These are phyloP conservation scores for Skeletonema marinoi DNA, from an alignment of 108 stramenopile genomes.

Conservation along the genomic window DNA sequence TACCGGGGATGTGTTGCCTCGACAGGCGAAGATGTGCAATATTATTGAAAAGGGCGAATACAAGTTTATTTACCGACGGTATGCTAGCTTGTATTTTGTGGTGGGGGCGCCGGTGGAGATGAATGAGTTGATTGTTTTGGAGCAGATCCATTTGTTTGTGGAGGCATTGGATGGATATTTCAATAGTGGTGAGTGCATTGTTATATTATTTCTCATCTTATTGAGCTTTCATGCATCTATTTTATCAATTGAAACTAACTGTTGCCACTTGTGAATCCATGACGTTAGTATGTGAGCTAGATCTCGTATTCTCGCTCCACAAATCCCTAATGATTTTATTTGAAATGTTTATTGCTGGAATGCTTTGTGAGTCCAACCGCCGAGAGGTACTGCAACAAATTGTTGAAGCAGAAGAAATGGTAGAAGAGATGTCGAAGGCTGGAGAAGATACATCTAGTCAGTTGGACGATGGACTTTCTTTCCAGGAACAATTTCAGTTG, in stretches of 20 bases:
- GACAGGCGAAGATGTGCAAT: conserved; percentile 99
- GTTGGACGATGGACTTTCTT: conserved; percentile 83
- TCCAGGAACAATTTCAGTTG: conserved; percentile 89
- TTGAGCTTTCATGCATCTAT: conserved; percentile 1
- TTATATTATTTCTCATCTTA: conserved; percentile 10
- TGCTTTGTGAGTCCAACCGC: conserved; percentile 86
- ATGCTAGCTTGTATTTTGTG: conserved; percentile 89
- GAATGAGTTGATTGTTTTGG: conserved; percentile 90
- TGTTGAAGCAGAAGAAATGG: conserved; percentile 85
- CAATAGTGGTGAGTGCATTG: conserved; percentile 72
- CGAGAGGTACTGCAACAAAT: conserved; percentile 85
- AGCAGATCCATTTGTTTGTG: conserved; percentile 98
- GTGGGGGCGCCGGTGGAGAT: conserved; percentile 79
- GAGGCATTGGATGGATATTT: conserved; percentile 97
- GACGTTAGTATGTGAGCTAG: conserved; percentile 90
- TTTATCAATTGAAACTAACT: background rate
- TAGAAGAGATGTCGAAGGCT: conserved; percentile 86
- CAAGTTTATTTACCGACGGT: conserved; percentile 90
- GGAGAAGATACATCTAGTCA: conserved; percentile 89
- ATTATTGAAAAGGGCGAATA: conserved; percentile 97
- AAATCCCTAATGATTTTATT: conserved; percentile 92
- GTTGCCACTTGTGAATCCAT: background rate
- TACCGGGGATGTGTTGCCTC: conserved; percentile 88
- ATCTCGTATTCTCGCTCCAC: conserved; percentile 98
- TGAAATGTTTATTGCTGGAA: conserved; percentile 95